A percentile compares a stretch with the other conserved stretches of the same genome.
Evolutionary conservation across 208 protist genomes (phyloP).

Genomic region (Lotmaria passim): DNA sequence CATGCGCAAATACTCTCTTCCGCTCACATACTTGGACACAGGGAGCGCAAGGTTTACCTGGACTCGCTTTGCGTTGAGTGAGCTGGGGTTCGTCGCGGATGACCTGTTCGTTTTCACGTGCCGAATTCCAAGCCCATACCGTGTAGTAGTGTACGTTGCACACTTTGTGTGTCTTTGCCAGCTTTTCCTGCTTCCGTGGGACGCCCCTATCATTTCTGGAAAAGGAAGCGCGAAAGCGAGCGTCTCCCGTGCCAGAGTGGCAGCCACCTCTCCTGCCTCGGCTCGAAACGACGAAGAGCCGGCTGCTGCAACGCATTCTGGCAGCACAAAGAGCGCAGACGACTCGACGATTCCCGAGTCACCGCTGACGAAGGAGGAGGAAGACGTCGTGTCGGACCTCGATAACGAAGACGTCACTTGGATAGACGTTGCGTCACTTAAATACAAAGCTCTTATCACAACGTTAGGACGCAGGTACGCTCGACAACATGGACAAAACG

Average conservation of each 20-base stretch:
- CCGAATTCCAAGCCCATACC: slow-evolving; percentile 63
- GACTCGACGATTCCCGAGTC: slow-evolving; percentile 19
- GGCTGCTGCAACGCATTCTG: neutral
- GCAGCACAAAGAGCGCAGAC: neutral
- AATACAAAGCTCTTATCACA: slow-evolving; percentile 57
- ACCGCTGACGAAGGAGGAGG: slow-evolving; percentile 37
- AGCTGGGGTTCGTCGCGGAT: slow-evolving; percentile 74
- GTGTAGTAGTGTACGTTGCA: slow-evolving; percentile 59
- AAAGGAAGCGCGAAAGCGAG: slow-evolving; percentile 2
- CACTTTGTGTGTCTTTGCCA: slow-evolving; percentile 73
- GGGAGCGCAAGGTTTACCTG: slow-evolving; percentile 23
- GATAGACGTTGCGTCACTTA: slow-evolving; percentile 53
- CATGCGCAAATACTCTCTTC: slow-evolving; percentile 72
- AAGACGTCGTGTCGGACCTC: slow-evolving; percentile 43
- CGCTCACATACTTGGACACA: slow-evolving; percentile 54
- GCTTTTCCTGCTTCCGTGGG: slow-evolving; percentile 65
- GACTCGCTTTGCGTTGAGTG: slow-evolving; percentile 28
- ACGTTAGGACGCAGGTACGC: slow-evolving; percentile 23
- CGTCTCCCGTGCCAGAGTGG: neutral
- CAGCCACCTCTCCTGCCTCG: neutral
- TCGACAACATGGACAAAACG: slow-evolving; percentile 20
- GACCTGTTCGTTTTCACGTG: slow-evolving; percentile 90
- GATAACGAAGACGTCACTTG: slow-evolving; percentile 57
- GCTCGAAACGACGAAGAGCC: neutral
- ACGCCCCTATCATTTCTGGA: slow-evolving; percentile 42